These are phyloP conservation scores for Epicoccum nigrum DNA, from an alignment of 2,329 filamentous ascomycete species.

Conservation along the genomic window DNA sequence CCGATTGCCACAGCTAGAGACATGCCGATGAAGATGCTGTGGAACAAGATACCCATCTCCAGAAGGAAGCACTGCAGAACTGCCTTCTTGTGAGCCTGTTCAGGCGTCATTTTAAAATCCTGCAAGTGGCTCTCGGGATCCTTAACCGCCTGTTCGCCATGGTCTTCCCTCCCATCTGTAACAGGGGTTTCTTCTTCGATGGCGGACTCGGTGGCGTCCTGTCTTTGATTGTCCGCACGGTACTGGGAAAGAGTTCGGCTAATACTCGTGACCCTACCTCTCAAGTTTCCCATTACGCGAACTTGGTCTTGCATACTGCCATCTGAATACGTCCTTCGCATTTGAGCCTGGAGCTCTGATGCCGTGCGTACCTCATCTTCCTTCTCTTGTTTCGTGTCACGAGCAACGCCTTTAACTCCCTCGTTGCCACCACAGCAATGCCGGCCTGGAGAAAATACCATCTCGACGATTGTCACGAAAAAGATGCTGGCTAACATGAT, in stretches of 20 bases:
- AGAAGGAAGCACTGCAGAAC: slow-evolving; percentile 50
- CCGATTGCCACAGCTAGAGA: slow-evolving; percentile 62
- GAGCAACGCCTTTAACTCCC: slow-evolving; percentile 34
- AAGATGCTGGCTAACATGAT: slow-evolving; percentile 69
- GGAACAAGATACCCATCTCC: slow-evolving; percentile 67
- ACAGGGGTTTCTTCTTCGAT: slow-evolving; percentile 39
- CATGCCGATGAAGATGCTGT: slow-evolving; percentile 67
- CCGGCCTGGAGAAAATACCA: slow-evolving; percentile 63
- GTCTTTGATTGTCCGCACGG: slow-evolving; percentile 31
- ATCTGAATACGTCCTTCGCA: slow-evolving; percentile 28
- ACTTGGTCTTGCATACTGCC: slow-evolving; percentile 33
- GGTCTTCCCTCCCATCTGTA: slow-evolving; percentile 35
- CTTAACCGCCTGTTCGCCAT: slow-evolving; percentile 29
- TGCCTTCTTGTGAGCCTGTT: slow-evolving; percentile 39
- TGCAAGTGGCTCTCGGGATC: slow-evolving; percentile 31
- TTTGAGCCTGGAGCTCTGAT: slow-evolving; percentile 10
- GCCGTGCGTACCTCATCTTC: slow-evolving; percentile 3
- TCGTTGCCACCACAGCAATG: slow-evolving; percentile 62
- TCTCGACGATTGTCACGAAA: slow-evolving; percentile 65
- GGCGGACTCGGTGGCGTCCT: slow-evolving; percentile 54
- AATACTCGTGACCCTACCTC: slow-evolving; percentile 35
- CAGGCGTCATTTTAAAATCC: slow-evolving; percentile 18
- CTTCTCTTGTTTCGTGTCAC: slow-evolving; percentile 14
- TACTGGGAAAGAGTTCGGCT: slow-evolving; percentile 39
- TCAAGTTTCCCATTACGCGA: slow-evolving; percentile 31